Conservation (phyloP, 140 eudicot species). For the Cichorium intybus region DNA sequence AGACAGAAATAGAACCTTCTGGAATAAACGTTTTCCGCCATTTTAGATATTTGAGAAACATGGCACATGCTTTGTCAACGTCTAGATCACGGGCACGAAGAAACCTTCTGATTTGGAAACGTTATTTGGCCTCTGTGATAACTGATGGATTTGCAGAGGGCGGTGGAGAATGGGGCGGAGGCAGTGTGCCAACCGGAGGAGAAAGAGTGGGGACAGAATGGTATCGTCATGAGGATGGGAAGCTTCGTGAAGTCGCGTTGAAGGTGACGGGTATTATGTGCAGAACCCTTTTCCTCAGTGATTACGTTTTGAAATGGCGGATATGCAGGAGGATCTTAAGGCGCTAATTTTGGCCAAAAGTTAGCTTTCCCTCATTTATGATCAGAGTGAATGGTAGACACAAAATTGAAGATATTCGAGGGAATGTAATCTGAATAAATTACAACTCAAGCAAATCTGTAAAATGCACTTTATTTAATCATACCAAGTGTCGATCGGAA, state of each 20-base stretch:
- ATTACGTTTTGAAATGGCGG: slow-evolving; percentile 3
- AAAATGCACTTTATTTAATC: too few species aligned
- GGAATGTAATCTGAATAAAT: too few species aligned
- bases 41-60: slow-evolving; percentile 60
- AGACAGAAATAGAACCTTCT: slow-evolving; percentile 42
- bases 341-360: too few species aligned
- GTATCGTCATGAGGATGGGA: slow-evolving; percentile 83
- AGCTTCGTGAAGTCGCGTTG: slow-evolving; percentile 45
- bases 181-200: slow-evolving; percentile 74
- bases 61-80: slow-evolving; percentile 59
- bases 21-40: slow-evolving; percentile 68
- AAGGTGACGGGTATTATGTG: too few species aligned
- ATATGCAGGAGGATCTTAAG: slow-evolving; percentile 10
- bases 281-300: not conserved
- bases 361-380: too few species aligned
- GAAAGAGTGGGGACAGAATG: slow-evolving; percentile 96
- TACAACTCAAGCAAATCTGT: too few species aligned
- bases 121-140: not conserved
- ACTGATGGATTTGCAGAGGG: slow-evolving; percentile 51
- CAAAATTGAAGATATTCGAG: too few species aligned
- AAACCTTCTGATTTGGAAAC: slow-evolving; percentile 48
- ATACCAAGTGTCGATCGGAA: not conserved
- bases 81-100: slow-evolving; percentile 78
- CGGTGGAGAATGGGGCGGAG: slow-evolving; percentile 92
- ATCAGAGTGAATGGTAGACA: too few species aligned